These are phyloP conservation scores for Penicillium sp. DNA, from an alignment of 2,329 filamentous ascomycete species.

Conservation along the genomic window DNA sequence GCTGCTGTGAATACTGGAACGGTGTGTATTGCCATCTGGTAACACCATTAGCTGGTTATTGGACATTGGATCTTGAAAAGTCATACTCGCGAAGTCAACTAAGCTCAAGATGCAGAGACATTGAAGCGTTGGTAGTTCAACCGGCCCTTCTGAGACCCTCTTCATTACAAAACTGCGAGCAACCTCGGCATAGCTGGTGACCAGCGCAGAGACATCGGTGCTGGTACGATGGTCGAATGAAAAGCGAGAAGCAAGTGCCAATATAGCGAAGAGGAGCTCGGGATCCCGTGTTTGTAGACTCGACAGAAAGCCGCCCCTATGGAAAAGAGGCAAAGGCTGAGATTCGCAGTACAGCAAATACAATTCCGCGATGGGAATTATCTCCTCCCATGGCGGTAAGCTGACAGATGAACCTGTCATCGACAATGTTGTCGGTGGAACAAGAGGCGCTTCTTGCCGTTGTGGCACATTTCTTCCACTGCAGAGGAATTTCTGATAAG, in stretches of 20 bases:
- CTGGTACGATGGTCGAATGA: conserved; percentile 26
- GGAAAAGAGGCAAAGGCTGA: conserved; percentile 51
- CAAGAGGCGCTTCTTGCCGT: conserved; percentile 7
- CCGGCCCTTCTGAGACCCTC: conserved; percentile 37
- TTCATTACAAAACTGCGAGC: conserved; percentile 40
- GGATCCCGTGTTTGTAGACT: conserved; percentile 40
- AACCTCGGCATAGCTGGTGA: conserved; percentile 39
- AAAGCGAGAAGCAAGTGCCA: conserved; percentile 47
- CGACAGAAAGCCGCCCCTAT: conserved; percentile 40
- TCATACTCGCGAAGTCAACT: conserved; percentile 43
- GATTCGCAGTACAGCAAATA: conserved; percentile 51
- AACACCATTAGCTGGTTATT: background rate
- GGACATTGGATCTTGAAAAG: background rate
- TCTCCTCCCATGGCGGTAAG: conserved; percentile 40
- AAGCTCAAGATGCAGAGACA: conserved; percentile 42
- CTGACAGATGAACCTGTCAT: conserved; percentile 23
- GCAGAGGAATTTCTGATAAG: conserved; percentile 5
- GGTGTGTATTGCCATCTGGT: conserved; percentile 46
- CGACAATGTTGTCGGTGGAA: conserved; percentile 9
- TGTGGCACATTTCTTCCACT: conserved; percentile 16
- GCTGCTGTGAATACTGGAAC: conserved; percentile 45
- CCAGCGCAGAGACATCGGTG: conserved; percentile 24
- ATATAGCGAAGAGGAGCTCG: conserved; percentile 35
- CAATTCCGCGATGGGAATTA: conserved; percentile 39
- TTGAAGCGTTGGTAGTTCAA: conserved; percentile 45